Conservation (phyloP, 1,139 yeast species). For the Meyerozyma elateridarum region DNA sequence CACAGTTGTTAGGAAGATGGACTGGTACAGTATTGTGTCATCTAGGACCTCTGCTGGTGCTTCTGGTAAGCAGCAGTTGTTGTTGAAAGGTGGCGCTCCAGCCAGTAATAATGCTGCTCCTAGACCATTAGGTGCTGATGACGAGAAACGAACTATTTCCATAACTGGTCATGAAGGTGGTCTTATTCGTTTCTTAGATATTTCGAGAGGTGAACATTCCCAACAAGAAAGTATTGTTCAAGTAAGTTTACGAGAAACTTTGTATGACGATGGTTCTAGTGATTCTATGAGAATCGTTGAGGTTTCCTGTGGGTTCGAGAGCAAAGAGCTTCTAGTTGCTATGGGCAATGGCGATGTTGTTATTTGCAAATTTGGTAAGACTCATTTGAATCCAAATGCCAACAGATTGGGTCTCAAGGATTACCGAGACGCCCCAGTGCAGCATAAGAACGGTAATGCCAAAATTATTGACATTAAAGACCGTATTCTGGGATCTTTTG, state of each 20-base stretch:
- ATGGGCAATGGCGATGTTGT: constrained; percentile 70
- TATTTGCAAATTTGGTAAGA: constrained; percentile 65
- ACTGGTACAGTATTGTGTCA: constrained; percentile 73
- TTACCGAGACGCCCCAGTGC: constrained; percentile 27
- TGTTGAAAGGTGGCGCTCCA: constrained; percentile 78
- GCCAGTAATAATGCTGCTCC: constrained; percentile 31
- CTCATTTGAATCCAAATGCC: constrained; percentile 15
- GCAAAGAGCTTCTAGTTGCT: constrained; percentile 72
- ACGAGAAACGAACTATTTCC: constrained; percentile 53
- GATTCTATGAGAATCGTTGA: constrained; percentile 42
- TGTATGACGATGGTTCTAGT: constrained; percentile 26
- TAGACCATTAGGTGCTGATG: constrained; percentile 51
- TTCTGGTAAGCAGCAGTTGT: constrained; percentile 30
- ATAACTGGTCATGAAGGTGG: constrained; percentile 85
- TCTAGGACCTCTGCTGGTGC: constrained; percentile 32
- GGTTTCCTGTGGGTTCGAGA: constrained; percentile 72
- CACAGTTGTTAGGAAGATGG: constrained; percentile 52
- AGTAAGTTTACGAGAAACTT: constrained; percentile 32
- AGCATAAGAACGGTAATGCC: constrained; percentile 34
- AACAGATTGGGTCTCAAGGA: constrained; percentile 14
- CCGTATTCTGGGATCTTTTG: constrained; percentile 31
- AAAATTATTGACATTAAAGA: constrained; percentile 28
- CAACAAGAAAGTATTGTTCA: constrained; percentile 45
- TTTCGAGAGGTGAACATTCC: constrained; percentile 69
- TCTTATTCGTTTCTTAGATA: constrained; percentile 72